A percentile compares a stretch with the other conserved stretches of the same genome.
Conservation (phyloP, 2,329 filamentous ascomycete genomes). For the Aspergillus amoenus region DNA sequence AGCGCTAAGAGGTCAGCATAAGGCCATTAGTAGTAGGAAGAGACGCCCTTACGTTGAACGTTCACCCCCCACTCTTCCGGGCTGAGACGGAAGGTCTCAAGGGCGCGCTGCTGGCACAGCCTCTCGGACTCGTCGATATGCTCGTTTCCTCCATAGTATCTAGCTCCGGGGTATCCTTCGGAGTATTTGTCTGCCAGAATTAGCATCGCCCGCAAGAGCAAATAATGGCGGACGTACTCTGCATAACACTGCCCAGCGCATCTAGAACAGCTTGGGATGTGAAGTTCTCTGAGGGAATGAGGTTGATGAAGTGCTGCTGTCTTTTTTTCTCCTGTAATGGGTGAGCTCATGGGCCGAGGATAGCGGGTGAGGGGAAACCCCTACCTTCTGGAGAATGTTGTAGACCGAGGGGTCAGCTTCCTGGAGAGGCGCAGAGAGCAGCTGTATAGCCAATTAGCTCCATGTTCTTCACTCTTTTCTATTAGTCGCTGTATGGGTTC, state of each 20-base stretch:
- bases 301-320: slow-evolving; percentile 97
- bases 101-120: slow-evolving; percentile 83
- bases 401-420: slow-evolving; percentile 84
- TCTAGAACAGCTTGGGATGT: slow-evolving; percentile 91
- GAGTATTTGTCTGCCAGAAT: slow-evolving; percentile 82
- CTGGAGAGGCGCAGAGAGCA: slow-evolving; percentile 75
- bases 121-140: slow-evolving; percentile 90
- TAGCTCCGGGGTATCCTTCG: slow-evolving; percentile 92
- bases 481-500: not conserved
- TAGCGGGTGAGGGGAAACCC: slow-evolving; percentile 13
- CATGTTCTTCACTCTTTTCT: not conserved
- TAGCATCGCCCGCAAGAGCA: slow-evolving; percentile 19
- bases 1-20: slow-evolving; percentile 56
- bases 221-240: slow-evolving; percentile 61
- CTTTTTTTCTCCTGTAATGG: slow-evolving; percentile 77
- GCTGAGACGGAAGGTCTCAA: slow-evolving; percentile 82
- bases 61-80: slow-evolving; percentile 94
- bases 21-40: not conserved
- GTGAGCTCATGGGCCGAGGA: slow-evolving; percentile 18
- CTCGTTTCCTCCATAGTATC: slow-evolving; percentile 96
- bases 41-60: slow-evolving; percentile 68
- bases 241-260: slow-evolving; percentile 90
- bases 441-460: slow-evolving; percentile 48
- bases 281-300: slow-evolving; percentile 94
- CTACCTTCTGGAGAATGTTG: slow-evolving; percentile 86